Evolutionary conservation across 1,139 yeast genomes (phyloP).

Genomic region (Wickerhamiella pararugosa): DNA sequence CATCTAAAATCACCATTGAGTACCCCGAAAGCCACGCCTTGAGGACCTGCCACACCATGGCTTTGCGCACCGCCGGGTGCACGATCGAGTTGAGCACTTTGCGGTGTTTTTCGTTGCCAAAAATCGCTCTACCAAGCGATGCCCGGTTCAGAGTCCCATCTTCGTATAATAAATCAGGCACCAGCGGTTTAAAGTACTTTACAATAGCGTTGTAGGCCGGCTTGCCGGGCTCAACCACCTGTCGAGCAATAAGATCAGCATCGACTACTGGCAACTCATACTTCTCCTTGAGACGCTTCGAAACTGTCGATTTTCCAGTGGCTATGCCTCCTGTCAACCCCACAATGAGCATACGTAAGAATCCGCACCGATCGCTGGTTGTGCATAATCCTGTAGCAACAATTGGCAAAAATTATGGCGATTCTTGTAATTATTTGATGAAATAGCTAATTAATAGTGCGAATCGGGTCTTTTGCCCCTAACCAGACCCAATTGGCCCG

Average conservation of each 20-base stretch:
- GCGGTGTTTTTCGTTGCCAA: slow-evolving; percentile 43
- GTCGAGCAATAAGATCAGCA: slow-evolving; percentile 79
- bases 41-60: slow-evolving; percentile 44
- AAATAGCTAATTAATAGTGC: too few relatives aligned
- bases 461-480: too few relatives aligned
- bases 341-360: slow-evolving; percentile 50
- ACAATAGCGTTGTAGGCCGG: slow-evolving; percentile 55
- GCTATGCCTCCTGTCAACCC: slow-evolving; percentile 97
- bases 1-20: slow-evolving; percentile 60
- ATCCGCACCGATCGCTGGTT: neutral
- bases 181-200: slow-evolving; percentile 37
- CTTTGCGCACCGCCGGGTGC: slow-evolving; percentile 76
- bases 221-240: slow-evolving; percentile 71
- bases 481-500: too few relatives aligned
- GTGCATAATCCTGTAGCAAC: too few relatives aligned
- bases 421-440: too few relatives aligned
- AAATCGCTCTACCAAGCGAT: slow-evolving; percentile 65
- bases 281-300: slow-evolving; percentile 37
- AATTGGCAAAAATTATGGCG: too few relatives aligned
- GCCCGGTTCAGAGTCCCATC: slow-evolving; percentile 43
- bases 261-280: slow-evolving; percentile 53
- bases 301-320: slow-evolving; percentile 87
- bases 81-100: slow-evolving; percentile 53
- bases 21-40: slow-evolving; percentile 39
- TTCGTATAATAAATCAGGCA: slow-evolving; percentile 40